Evolutionary conservation across 345 rosid species (phyloP).

Genomic region (Bruguiera gymnorhiza): DNA sequence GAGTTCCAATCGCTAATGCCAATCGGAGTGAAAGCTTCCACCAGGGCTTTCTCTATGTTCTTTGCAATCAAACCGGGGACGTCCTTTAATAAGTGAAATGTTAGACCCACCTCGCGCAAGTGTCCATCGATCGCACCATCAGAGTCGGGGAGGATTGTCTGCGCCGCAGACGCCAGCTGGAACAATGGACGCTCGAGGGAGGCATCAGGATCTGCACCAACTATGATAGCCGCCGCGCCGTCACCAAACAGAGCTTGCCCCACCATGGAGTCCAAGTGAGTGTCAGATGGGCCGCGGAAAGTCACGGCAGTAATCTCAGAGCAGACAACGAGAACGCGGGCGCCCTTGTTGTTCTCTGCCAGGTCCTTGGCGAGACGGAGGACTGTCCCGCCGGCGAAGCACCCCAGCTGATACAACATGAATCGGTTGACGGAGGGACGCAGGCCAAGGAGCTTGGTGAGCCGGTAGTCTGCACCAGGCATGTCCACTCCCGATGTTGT

Average conservation of each 20-base stretch:
- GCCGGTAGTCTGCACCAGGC: conserved; percentile 24
- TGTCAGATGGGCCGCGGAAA: conserved; percentile 19
- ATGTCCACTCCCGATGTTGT: conserved; percentile 24
- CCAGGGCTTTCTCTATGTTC: conserved; percentile 23
- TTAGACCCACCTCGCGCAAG: conserved; percentile 22
- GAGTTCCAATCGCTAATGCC: conserved; percentile 24
- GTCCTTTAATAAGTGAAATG: conserved; percentile 16
- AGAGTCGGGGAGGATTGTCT: conserved; percentile 21
- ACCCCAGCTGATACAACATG: conserved; percentile 25
- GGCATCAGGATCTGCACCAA: conserved; percentile 20
- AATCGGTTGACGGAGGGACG: conserved; percentile 20
- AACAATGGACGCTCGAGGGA: conserved; percentile 16
- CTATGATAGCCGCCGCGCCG: conserved; percentile 19
- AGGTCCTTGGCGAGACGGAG: conserved; percentile 20
- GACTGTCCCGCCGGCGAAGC: conserved; percentile 23
- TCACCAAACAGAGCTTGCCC: conserved; percentile 24
- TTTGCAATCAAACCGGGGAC: conserved; percentile 20
- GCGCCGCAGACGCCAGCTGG: conserved; percentile 21
- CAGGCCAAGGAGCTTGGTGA: conserved; percentile 23
- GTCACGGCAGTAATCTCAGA: conserved; percentile 20
- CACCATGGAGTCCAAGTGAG: conserved; percentile 22
- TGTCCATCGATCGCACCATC: conserved; percentile 22
- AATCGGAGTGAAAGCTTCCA: conserved; percentile 21
- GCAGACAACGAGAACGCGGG: conserved; percentile 23
- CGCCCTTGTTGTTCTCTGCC: conserved; percentile 25